Evolutionary conservation across 2,329 filamentous ascomycete genomes (phyloP), one percentile per base, ranked within the genome.

Genomic region (Neopestalotiopsis sp.): DNA sequence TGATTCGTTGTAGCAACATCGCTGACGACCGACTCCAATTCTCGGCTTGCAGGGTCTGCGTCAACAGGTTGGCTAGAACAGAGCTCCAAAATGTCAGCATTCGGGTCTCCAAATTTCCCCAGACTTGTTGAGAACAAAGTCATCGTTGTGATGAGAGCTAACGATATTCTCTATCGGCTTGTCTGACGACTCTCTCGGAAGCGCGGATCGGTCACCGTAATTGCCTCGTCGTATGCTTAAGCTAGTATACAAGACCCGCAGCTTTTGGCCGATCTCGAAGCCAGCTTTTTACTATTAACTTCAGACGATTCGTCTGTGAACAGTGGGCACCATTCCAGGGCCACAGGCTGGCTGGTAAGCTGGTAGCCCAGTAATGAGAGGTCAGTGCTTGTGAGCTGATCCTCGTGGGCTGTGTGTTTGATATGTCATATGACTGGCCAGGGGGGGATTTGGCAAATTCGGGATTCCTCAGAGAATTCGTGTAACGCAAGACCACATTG

Each of bases 341-440:
- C 45, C 45, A 53, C n/a, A 24, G 45, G 45, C 45, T 14, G 42
- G 42, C n/a, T 49, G 42, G 42, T n/a, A 49, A 7, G 14, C 42
- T 53, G 45, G 45, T 24, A 24, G 45, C 45, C n/a, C 45, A 53
- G 6, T 53, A 53, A 53, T 10, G 2, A 38, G 45, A 53, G 45
- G 45, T 53, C 45, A 53, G 45, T 53, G 45, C 45, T 53, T 53
- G 45, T 53, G 17, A 53, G 45, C 45, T 53, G 45, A n/a, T 53
- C 45, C 45, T 53, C n/a, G 45, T 53, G 45, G 24, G 45, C 45
- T 53, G 45, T 53, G n/a, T 53, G 45, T 53, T 53, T 53, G 6
- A 53, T n/a, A 53, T 53, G 45, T 53, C 45, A 53, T 53, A 53
- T 53, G 45, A 53, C 45, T 53, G 17, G 45, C 45, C 20, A 14